A percentile compares a stretch with the other conserved stretches of the same genome.
Conservation (phyloP, 805 yeast genomes). For the Suhomyces canberraensis region DNA sequence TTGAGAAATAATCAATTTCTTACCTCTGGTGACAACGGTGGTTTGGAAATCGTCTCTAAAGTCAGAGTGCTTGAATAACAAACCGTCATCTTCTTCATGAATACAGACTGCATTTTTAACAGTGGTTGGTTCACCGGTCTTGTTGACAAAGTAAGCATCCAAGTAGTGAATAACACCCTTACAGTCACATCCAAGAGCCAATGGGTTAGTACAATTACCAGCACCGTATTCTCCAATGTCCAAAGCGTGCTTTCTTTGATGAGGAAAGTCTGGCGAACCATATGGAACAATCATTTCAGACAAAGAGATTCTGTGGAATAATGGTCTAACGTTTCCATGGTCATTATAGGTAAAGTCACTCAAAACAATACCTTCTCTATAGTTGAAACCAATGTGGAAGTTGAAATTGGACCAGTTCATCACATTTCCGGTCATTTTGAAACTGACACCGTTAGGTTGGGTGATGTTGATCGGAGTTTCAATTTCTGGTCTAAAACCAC, state of each 20-base stretch:
- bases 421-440: slow-evolving; percentile 63
- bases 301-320: slow-evolving; percentile 75
- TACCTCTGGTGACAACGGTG: slow-evolving; percentile 71
- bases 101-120: slow-evolving; percentile 77
- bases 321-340: slow-evolving; percentile 67
- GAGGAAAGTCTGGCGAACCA: slow-evolving; percentile 76
- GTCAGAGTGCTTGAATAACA: slow-evolving; percentile 78
- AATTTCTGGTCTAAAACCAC: slow-evolving; percentile 57
- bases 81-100: slow-evolving; percentile 83
- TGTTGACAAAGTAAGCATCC: slow-evolving; percentile 72
- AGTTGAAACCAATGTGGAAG: slow-evolving; percentile 79
- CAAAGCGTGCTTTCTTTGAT: slow-evolving; percentile 81
- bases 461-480: slow-evolving; percentile 66
- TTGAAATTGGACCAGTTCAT: slow-evolving; percentile 77
- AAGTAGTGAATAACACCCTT: slow-evolving; percentile 81
- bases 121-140: slow-evolving; percentile 65
- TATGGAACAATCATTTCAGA: slow-evolving; percentile 86
- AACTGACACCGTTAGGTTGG: slow-evolving; percentile 82
- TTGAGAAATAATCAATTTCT: slow-evolving; percentile 70
- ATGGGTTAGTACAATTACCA: slow-evolving; percentile 79
- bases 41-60: slow-evolving; percentile 78
- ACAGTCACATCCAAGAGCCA: slow-evolving; percentile 79
- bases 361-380: slow-evolving; percentile 80
- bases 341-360: slow-evolving; percentile 73
- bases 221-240: slow-evolving; percentile 89